Base-by-base conservation (phyloP, 2,329 filamentous ascomycete species). In the Arthrobotrys entomopaga region DNA sequence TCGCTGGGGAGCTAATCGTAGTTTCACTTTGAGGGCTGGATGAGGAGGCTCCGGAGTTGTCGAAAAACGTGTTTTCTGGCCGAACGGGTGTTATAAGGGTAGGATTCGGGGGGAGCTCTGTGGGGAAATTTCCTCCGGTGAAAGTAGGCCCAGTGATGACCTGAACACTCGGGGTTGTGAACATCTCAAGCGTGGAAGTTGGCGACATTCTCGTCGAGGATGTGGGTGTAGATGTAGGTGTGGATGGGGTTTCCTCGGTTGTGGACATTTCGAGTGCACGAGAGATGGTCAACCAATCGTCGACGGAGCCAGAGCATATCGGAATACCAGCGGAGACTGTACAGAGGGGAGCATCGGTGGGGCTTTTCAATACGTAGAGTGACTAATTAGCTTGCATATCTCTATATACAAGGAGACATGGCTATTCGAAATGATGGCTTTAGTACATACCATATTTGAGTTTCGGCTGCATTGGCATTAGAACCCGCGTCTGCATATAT, bases 211-310 rank as follows among this genome's bases (percentile, higher is more conserved):
- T 49, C 3, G 63, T 58, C n/a, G 38, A 22, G 7, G 57, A 53
- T 10, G 38, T 59, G 34, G 11, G n/a, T 24, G 57, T 42, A 26
- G 48, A 43, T 13, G 57, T 63, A 8, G 57, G 29, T 1, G 40
- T 40, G 0, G 24, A 40, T 24, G 66, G 59, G 0, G 53, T 20
- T 2, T 52, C 53, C 7, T 50, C 66, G 3, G 70, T 67, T 19
- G 26, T 11, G 1, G 63, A 38, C 13, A 11, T 43, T 19, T 42
- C 57, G 3, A 72, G 49, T 4, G 46, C 69, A 24, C 24, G 34
- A 3, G 69, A 73, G 10, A 73, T 73, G 8, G 61, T 66, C n/a
- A 65, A 20, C 69, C 69, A 73, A 26, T 73, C 69, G 46, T 63
- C 48, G 16, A 66, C 40, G 5, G 48, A 42, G 34, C 61, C 69